Evolutionary conservation across 2,329 filamentous ascomycete species (phyloP).

Genomic region (Botrytis byssoidea): DNA sequence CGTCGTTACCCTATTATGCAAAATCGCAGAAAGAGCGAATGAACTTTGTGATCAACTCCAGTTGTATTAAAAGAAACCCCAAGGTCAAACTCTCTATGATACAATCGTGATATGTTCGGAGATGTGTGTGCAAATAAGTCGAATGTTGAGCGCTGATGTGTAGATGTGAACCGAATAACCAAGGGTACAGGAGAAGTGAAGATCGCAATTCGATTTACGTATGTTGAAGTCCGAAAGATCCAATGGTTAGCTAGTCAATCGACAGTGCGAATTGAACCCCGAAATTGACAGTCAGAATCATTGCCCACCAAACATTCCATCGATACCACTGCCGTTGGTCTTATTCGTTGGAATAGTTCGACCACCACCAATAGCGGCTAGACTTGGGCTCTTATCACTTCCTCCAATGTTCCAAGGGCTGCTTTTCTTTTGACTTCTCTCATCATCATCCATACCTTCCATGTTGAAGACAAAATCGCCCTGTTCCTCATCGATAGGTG

Average conservation of each 20-base stretch:
- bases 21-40: conserved; percentile 17
- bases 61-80: conserved; percentile 8
- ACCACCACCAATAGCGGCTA: conserved; percentile 28
- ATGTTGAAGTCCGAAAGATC: conserved; percentile 4
- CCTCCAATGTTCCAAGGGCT: conserved; percentile 36
- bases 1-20: conserved; percentile 21
- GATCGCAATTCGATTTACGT: conserved; percentile 2
- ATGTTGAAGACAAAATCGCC: conserved; percentile 64
- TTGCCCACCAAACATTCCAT: conserved; percentile 29
- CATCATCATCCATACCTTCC: conserved; percentile 63
- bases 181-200: conserved; percentile 13
- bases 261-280: neutral
- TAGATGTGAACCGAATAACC: conserved; percentile 5
- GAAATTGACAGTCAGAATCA: neutral
- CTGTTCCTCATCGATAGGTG: conserved; percentile 65
- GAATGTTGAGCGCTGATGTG: neutral
- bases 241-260: neutral
- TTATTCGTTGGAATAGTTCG: conserved; percentile 22
- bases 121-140: conserved; percentile 13
- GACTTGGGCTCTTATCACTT: conserved; percentile 30
- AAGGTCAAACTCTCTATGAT: conserved; percentile 19
- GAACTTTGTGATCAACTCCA: conserved; percentile 11
- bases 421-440: conserved; percentile 47
- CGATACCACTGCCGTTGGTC: conserved; percentile 20
- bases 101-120: conserved; percentile 19